A percentile compares a stretch with the other conserved stretches of the same genome.
Conservation (phyloP, 2,329 filamentous ascomycete species). For the Drechslera avenae region DNA sequence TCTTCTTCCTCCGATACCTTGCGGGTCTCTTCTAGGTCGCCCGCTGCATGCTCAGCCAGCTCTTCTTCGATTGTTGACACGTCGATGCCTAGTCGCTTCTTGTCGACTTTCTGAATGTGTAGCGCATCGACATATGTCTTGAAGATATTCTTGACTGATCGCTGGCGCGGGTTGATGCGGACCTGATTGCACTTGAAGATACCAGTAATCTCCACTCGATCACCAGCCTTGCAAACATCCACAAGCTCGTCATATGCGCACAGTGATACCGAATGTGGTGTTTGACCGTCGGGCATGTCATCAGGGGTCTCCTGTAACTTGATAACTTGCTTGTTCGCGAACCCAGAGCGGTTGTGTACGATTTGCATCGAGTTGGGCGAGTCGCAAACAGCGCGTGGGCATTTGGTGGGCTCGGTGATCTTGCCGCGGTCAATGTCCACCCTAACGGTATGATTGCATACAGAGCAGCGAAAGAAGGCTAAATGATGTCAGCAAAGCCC, state of each 20-base stretch:
- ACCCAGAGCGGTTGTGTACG: constrained; percentile 91
- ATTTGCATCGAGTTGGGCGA: constrained; percentile 97
- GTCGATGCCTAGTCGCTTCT: constrained; percentile 90
- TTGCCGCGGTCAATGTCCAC: constrained; percentile 94
- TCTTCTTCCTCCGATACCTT: constrained; percentile 87
- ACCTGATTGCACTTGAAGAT: constrained; percentile 96
- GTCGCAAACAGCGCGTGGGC: constrained; percentile 79
- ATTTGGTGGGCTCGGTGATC: constrained; percentile 91
- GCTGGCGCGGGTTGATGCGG: constrained; percentile 88
- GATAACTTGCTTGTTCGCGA: constrained; percentile 98
- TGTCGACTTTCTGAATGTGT: constrained; percentile 95
- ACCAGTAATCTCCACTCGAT: constrained; percentile 91
- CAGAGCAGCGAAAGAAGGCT: constrained; percentile 94
- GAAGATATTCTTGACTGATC: constrained; percentile 92
- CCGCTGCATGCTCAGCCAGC: constrained; percentile 72
- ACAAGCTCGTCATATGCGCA: constrained; percentile 97
- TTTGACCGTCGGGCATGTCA: constrained; percentile 91
- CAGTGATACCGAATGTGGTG: constrained; percentile 93
- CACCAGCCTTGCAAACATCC: constrained; percentile 97
- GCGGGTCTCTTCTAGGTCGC: constrained; percentile 79
- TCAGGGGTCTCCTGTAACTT: constrained; percentile 98
- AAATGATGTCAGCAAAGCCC: constrained; percentile 16
- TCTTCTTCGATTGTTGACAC: constrained; percentile 85
- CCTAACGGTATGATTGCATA: constrained; percentile 88
- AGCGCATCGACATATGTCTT: constrained; percentile 97